These are phyloP conservation scores for Colletotrichum lindemuthianum DNA, from an alignment of 2,329 filamentous ascomycete genomes.

Conservation along the genomic window DNA sequence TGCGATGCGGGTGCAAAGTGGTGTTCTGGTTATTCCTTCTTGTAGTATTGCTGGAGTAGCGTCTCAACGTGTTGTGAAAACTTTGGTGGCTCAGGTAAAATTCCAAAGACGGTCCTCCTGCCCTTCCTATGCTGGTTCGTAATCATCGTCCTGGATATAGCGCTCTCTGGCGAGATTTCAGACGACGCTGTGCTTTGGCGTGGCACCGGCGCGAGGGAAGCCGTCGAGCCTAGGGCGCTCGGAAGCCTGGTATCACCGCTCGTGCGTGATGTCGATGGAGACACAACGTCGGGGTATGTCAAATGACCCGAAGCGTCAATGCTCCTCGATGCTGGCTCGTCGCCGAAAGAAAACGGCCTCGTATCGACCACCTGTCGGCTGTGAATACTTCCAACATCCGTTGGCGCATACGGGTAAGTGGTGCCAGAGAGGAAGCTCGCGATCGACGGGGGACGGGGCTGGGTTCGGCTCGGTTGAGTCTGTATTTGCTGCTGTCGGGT, in stretches of 20 bases:
- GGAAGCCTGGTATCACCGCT: slow-evolving; percentile 36
- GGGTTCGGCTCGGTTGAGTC: slow-evolving; percentile 4
- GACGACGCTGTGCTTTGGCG: slow-evolving; percentile 4
- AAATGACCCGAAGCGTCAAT: neutral
- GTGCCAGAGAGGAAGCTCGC: slow-evolving; percentile 25
- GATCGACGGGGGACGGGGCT: neutral
- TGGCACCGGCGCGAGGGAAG: slow-evolving; percentile 12
- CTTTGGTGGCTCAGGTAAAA: slow-evolving; percentile 53
- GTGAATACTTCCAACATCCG: neutral
- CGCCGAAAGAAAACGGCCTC: neutral
- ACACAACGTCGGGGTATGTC: neutral
- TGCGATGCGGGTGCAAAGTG: too few relatives aligned
- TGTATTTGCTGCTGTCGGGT: neutral
- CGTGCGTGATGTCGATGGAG: slow-evolving; percentile 38
- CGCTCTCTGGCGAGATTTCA: slow-evolving; percentile 26
- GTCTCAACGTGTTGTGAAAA: slow-evolving; percentile 60
- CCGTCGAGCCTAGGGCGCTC: slow-evolving; percentile 39
- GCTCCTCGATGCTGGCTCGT: neutral
- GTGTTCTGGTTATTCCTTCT: too few relatives aligned
- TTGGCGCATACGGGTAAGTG: slow-evolving; percentile 20
- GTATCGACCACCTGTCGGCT: neutral
- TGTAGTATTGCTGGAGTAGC: slow-evolving; percentile 64
- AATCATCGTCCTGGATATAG: slow-evolving; percentile 53
- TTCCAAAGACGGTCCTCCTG: slow-evolving; percentile 51
- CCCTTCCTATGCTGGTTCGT: slow-evolving; percentile 56